Conservation (phyloP, 805 yeast species). For the Saccharomycopsis sp. region DNA sequence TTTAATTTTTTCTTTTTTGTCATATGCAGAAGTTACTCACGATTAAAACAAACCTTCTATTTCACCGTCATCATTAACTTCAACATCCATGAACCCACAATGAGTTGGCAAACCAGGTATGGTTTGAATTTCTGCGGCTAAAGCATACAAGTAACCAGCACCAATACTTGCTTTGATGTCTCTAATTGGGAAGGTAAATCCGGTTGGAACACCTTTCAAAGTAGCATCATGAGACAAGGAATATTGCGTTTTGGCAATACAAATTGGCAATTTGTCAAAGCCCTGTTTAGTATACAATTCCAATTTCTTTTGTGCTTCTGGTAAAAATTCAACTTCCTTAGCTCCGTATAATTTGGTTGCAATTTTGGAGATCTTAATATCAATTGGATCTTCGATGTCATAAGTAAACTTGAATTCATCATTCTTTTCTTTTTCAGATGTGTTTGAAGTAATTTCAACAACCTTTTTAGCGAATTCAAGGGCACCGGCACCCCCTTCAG, state of each 20-base stretch:
- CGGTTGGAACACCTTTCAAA: slow-evolving; percentile 91
- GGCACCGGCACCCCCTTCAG: slow-evolving; percentile 79
- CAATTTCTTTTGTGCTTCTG: slow-evolving; percentile 74
- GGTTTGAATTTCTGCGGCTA: slow-evolving; percentile 95
- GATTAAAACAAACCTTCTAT: slow-evolving; percentile 81
- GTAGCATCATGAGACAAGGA: slow-evolving; percentile 90
- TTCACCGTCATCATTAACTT: slow-evolving; percentile 82
- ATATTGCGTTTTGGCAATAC: slow-evolving; percentile 97
- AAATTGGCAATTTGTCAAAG: slow-evolving; percentile 83
- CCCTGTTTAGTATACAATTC: slow-evolving; percentile 82
- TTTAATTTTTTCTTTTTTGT: too few species aligned
- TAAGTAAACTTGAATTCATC: slow-evolving; percentile 56
- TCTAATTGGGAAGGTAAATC: slow-evolving; percentile 88
- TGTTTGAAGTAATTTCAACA: slow-evolving; percentile 33
- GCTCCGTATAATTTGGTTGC: slow-evolving; percentile 94
- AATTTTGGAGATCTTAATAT: slow-evolving; percentile 69
- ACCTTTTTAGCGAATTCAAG: slow-evolving; percentile 66
- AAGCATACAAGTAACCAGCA: slow-evolving; percentile 93
- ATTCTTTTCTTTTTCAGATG: slow-evolving; percentile 39
- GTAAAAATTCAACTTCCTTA: slow-evolving; percentile 69
- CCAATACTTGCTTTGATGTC: slow-evolving; percentile 94
- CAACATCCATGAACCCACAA: slow-evolving; percentile 96
- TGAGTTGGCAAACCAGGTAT: slow-evolving; percentile 96
- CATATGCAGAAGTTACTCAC: not conserved
- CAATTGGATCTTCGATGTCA: slow-evolving; percentile 61